These are phyloP conservation scores for Russula emetica DNA, from an alignment of 768 basidiomycete genomes.

Conservation along the genomic window DNA sequence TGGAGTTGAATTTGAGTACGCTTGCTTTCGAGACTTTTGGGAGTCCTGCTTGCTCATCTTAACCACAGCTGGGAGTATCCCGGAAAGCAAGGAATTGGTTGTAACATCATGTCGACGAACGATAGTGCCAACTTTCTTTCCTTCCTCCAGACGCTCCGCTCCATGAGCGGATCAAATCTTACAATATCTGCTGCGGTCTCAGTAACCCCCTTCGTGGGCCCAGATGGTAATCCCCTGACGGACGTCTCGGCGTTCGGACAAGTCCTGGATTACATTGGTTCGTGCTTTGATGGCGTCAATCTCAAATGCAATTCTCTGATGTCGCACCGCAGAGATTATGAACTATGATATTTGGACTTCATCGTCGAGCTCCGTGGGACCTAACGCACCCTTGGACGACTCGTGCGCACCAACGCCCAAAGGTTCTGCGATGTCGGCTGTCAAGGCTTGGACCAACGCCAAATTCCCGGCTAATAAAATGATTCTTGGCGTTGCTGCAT, in stretches of 20 bases:
- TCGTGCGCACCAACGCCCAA: slow-evolving; percentile 57
- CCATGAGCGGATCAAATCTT: slow-evolving; percentile 49
- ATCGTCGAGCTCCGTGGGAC: slow-evolving; percentile 55
- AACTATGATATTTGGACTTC: slow-evolving; percentile 63
- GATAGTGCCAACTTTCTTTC: slow-evolving; percentile 76
- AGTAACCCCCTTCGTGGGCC: slow-evolving; percentile 45
- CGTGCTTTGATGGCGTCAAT: not conserved
- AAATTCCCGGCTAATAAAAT: slow-evolving; percentile 75
- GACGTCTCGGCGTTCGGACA: slow-evolving; percentile 71
- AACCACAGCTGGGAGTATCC: slow-evolving; percentile 87
- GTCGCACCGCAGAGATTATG: slow-evolving; percentile 43
- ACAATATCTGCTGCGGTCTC: slow-evolving; percentile 55
- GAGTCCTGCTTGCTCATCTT: not conserved
- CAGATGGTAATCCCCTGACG: slow-evolving; percentile 51
- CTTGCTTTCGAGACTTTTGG: not conserved
- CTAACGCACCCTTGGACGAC: slow-evolving; percentile 86
- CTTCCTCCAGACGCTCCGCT: slow-evolving; percentile 68
- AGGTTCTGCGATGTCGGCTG: slow-evolving; percentile 76
- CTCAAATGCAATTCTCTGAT: not conserved
- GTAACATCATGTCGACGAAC: slow-evolving; percentile 51
- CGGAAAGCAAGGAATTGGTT: slow-evolving; percentile 56
- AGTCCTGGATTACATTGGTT: slow-evolving; percentile 58
- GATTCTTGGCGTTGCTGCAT: slow-evolving; percentile 79
- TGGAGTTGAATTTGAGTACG: not conserved
- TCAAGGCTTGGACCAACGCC: slow-evolving; percentile 71